A percentile compares a stretch with the other conserved stretches of the same genome.
Evolutionary conservation across 2,329 filamentous ascomycete species (phyloP).

Genomic region (Aspergillus ochraceus): DNA sequence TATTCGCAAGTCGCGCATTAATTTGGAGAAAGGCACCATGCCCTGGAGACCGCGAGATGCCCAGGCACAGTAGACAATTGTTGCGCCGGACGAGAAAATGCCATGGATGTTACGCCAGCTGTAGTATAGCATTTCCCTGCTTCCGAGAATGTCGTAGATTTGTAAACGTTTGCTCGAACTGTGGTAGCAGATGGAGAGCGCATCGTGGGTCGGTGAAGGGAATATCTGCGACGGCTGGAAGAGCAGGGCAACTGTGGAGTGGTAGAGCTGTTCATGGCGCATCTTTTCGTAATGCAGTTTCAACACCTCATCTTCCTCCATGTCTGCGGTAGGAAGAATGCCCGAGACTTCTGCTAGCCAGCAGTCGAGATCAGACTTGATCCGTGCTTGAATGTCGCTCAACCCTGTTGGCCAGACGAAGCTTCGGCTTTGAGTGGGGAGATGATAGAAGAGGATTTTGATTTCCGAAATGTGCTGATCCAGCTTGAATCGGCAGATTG

Average conservation of each 20-base stretch:
- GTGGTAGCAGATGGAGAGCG: no score
- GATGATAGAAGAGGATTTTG: no score
- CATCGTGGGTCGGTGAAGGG: no score
- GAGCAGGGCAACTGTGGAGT: background rate
- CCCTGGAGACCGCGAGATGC: background rate
- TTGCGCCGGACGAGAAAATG: background rate
- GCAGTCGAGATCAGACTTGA: no score
- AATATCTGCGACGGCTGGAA: background rate
- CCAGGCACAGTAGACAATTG: background rate
- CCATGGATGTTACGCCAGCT: no score
- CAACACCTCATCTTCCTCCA: background rate
- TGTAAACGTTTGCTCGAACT: no score
- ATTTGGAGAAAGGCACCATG: no score
- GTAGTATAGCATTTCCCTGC: no score
- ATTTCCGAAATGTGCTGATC: no score
- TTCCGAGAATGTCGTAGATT: no score
- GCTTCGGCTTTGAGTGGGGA: background rate
- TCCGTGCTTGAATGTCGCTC: no score
- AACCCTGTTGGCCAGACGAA: background rate
- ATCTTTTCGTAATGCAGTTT: background rate
- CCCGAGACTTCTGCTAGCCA: background rate
- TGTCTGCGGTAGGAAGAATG: background rate
- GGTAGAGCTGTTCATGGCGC: background rate
- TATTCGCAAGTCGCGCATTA: background rate
- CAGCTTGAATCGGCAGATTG: no score